Base-by-base conservation (phyloP, 2,329 filamentous ascomycete genomes). In the Pseudogymnoascus sp. region DNA sequence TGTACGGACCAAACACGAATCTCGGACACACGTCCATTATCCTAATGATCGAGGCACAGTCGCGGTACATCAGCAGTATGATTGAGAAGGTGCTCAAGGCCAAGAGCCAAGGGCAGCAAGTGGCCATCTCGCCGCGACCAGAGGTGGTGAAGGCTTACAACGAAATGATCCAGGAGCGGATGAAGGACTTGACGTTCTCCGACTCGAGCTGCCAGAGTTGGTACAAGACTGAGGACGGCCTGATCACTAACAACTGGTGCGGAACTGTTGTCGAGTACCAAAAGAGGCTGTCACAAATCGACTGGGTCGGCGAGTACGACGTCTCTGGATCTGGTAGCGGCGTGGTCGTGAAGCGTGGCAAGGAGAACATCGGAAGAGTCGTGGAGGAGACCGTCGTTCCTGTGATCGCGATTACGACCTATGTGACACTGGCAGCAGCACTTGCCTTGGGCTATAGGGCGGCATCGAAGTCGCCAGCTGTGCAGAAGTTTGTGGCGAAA, bases 21-120 rank as follows among this genome's bases (percentile, higher is more conserved):
- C 59, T 65, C 14, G 83, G 80, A 0, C 81, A 83, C 69, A 84
- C 83, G 65, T 79, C 76, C 62, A 85, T 85, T 67, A 81, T 85
- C 66, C 74, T 85, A n/a, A 86, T 85, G 82, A 84, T 85, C 65
- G 83, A 86, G 68, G 78, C 82, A 2, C 83, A 86, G 67, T 77
- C 75, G 2, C 76, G 79, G 2, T 85, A 85, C 68, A 77, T 85
- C 63, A 81, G 78, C 64, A 75, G 74, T 0, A 66, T 86, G 37
- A 78, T 86, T 56, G 68, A 70, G 0, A 75, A 79, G 6, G 77
- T 86, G 1, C 75, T 84, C 1, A 71, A 74, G 6, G 81, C 81
- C 0, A 72, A 77, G 11, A 66, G 69, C 14, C 65, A 72, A 1
- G 77, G 79, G 7, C 64, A 73, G n/a, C 70, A 71, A 0, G 70